Evolutionary conservation across 345 rosid species (phyloP).

Genomic region (Boechera stricta): DNA sequence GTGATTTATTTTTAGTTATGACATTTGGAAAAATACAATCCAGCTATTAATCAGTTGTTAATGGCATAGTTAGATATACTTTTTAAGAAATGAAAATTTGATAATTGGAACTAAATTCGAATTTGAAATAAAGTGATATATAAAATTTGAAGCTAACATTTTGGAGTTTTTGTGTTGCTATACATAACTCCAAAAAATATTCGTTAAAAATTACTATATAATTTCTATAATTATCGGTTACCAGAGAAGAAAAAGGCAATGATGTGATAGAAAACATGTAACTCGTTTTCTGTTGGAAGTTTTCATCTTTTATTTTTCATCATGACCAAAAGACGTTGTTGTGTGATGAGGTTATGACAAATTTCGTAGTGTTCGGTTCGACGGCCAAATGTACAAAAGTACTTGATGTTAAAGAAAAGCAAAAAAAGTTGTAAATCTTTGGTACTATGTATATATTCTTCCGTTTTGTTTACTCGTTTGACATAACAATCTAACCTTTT

Average conservation of each 20-base stretch:
- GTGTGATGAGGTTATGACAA: slow-evolving; percentile 29
- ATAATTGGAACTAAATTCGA: background rate
- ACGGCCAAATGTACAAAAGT: slow-evolving; percentile 25
- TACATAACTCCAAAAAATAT: background rate
- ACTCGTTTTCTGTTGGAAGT: slow-evolving; percentile 34
- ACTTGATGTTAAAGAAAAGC: slow-evolving; percentile 11
- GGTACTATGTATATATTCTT: background rate
- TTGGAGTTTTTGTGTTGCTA: background rate
- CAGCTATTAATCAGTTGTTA: slow-evolving; percentile 2
- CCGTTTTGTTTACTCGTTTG: slow-evolving; percentile 17
- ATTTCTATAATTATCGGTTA: slow-evolving; percentile 9
- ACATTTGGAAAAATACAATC: background rate
- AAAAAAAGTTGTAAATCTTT: slow-evolving; percentile 19
- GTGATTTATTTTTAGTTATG: background rate
- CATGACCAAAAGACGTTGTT: slow-evolving; percentile 40
- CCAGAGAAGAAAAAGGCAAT: background rate
- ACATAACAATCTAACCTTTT: slow-evolving; percentile 12
- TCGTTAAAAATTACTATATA: background rate
- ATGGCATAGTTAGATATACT: background rate
- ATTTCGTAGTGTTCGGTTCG: slow-evolving; percentile 23
- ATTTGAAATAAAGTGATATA: background rate
- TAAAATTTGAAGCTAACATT: background rate
- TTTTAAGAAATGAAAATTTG: background rate
- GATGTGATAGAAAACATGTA: slow-evolving; percentile 35
- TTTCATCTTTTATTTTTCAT: slow-evolving; percentile 2